A percentile compares a stretch with the other conserved stretches of the same genome.
Conservation (phyloP, 495 filamentous ascomycete genomes). For the Lasiosphaeria ovina region DNA sequence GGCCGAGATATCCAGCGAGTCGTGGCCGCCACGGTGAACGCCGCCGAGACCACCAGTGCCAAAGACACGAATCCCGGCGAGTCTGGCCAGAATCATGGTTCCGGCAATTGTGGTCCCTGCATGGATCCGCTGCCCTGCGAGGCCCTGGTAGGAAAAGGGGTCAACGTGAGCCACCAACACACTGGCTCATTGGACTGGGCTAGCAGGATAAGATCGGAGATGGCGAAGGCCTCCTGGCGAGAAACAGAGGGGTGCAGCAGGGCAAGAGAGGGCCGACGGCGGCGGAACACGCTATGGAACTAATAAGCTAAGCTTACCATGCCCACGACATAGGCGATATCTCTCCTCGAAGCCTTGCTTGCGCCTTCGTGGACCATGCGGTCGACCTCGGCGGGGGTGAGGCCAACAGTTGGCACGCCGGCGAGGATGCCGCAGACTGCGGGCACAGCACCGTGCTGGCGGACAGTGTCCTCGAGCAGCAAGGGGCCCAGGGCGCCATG, state of each 20-base stretch:
- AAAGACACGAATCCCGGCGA: conserved; percentile 90
- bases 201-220: background rate
- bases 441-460: conserved; percentile 80
- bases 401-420: conserved; percentile 77
- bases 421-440: conserved; percentile 84
- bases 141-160: conserved; percentile 43
- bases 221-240: background rate
- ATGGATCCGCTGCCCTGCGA: conserved; percentile 63
- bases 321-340: conserved; percentile 78
- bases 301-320: conserved; percentile 51
- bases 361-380: conserved; percentile 66
- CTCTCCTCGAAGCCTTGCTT: conserved; percentile 81
- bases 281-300: background rate
- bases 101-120: conserved; percentile 92
- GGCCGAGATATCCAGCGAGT: conserved; percentile 88
- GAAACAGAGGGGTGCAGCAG: background rate
- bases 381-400: conserved; percentile 65
- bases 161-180: background rate
- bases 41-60: conserved; percentile 83
- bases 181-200: background rate
- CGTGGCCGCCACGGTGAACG: conserved; percentile 87
- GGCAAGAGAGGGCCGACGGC: background rate
- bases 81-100: conserved; percentile 84
- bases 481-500: conserved; percentile 83
- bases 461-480: conserved; percentile 76